phyloP scores from a whole-genome alignment of 2,329 filamentous ascomycete species.

The Cercospora sp. region DNA sequence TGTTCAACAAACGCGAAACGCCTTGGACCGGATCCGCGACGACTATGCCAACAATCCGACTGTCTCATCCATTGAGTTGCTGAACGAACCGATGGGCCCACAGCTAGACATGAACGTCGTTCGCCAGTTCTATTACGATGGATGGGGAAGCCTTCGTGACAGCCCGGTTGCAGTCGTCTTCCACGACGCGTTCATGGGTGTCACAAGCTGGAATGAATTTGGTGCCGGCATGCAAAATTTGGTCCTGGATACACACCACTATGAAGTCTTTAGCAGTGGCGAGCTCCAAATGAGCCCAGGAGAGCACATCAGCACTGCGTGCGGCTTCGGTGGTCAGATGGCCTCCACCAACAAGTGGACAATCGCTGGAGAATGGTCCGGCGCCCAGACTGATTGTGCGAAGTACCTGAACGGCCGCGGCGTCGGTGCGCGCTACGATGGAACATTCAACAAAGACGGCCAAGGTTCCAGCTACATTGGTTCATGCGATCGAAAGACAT shows the following conservation, averaged over 20 bases:
- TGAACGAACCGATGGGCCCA: slow-evolving; percentile 52
- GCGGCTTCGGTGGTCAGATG: slow-evolving; percentile 49
- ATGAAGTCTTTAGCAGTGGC: slow-evolving; percentile 48
- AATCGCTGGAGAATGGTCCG: slow-evolving; percentile 51
- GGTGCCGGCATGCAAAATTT: slow-evolving; percentile 48
- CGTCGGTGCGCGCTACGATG: slow-evolving; percentile 50
- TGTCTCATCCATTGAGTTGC: slow-evolving; percentile 49
- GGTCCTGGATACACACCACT: slow-evolving; percentile 50
- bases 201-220: slow-evolving; percentile 47
- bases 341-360: slow-evolving; percentile 49
- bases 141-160: slow-evolving; percentile 48
- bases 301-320: slow-evolving; percentile 46
- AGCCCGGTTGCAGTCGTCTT: slow-evolving; percentile 47
- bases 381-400: slow-evolving; percentile 50
- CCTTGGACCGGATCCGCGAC: slow-evolving; percentile 50
- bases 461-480: slow-evolving; percentile 43
- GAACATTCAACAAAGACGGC: slow-evolving; percentile 39
- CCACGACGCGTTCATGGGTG: slow-evolving; percentile 51
- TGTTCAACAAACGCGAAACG: slow-evolving; percentile 43
- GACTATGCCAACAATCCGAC: slow-evolving; percentile 48
- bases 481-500: slow-evolving; percentile 48
- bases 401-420: slow-evolving; percentile 52
- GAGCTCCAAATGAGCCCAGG: slow-evolving; percentile 40
- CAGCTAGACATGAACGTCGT: slow-evolving; percentile 46
- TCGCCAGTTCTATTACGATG: slow-evolving; percentile 51